Percentiles rank a stretch among this genome's conserved stretches.
Conservation (phyloP, 2,329 filamentous ascomycete species). For the Clonostachys rhizophaga region DNA sequence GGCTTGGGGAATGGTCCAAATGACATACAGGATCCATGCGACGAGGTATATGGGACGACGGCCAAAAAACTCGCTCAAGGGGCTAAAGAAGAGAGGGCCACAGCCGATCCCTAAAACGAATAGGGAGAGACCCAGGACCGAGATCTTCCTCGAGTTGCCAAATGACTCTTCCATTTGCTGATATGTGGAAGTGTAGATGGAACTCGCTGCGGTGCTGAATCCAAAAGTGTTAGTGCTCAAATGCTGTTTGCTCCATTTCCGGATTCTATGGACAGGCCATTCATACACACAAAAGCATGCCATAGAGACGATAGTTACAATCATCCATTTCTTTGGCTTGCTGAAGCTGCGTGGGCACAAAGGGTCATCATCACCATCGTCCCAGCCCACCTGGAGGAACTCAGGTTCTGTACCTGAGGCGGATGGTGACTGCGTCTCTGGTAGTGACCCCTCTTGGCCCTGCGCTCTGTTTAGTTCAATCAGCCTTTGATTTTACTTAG, state of each 20-base stretch:
- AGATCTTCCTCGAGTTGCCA: conserved; percentile 63
- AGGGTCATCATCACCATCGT: conserved; percentile 66
- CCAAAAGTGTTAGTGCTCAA: not conserved
- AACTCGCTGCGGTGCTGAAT: conserved; percentile 74
- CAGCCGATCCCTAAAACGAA: conserved; percentile 76
- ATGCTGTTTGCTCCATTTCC: too few species aligned
- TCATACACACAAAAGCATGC: conserved; percentile 82
- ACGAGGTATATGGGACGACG: conserved; percentile 74
- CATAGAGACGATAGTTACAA: conserved; percentile 68
- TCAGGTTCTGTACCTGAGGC: too few species aligned
- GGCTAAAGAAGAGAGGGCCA: conserved; percentile 59
- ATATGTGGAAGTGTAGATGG: conserved; percentile 86
- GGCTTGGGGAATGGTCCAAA: conserved; percentile 79
- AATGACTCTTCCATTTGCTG: conserved; percentile 72
- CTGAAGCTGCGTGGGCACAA: conserved; percentile 68
- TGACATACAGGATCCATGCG: conserved; percentile 68
- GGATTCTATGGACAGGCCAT: not conserved
- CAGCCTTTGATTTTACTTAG: too few species aligned
- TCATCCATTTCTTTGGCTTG: conserved; percentile 68
- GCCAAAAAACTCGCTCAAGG: conserved; percentile 75
- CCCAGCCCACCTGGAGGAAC: conserved; percentile 56
- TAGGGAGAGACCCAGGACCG: conserved; percentile 73
- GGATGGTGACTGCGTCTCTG: too few species aligned
- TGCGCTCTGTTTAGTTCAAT: too few species aligned
- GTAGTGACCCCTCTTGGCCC: too few species aligned